Percentiles rank a stretch among this genome's conserved stretches.
Evolutionary conservation across 305 asterid species (phyloP).

Genomic region (Striga hermonthica): DNA sequence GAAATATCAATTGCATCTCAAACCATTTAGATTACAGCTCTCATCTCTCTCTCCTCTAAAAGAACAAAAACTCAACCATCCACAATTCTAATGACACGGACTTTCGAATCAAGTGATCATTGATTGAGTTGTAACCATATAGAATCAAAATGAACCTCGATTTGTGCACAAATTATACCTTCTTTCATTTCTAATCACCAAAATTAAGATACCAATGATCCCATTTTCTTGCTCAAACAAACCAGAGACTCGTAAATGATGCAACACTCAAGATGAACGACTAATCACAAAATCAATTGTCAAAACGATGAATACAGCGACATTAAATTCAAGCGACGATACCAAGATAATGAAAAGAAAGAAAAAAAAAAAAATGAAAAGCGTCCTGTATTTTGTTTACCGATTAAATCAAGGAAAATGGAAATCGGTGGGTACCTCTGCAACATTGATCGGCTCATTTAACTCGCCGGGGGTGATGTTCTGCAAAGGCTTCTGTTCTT

Average conservation of each 20-base stretch:
- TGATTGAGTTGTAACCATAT: too few relatives aligned
- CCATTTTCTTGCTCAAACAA: background rate
- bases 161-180: too few relatives aligned
- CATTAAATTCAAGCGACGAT: background rate
- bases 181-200: too few relatives aligned
- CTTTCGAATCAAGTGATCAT: too few relatives aligned
- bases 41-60: background rate
- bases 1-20: background rate
- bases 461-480: conserved; percentile 80
- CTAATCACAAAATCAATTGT: background rate
- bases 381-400: background rate
- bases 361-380: background rate
- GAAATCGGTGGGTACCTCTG: conserved; percentile 34
- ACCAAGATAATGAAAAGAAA: background rate
- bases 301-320: conserved; percentile 6
- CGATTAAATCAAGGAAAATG: background rate
- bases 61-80: background rate
- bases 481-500: conserved; percentile 52
- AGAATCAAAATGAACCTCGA: too few relatives aligned
- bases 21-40: background rate
- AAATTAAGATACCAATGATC: too few relatives aligned
- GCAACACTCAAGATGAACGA: background rate
- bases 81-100: too few relatives aligned
- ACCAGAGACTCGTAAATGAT: conserved; percentile 9
- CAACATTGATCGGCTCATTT: conserved; percentile 70